Evolutionary conservation across 139 green algal genomes (phyloP).

Genomic region (Chlorella sp.): DNA sequence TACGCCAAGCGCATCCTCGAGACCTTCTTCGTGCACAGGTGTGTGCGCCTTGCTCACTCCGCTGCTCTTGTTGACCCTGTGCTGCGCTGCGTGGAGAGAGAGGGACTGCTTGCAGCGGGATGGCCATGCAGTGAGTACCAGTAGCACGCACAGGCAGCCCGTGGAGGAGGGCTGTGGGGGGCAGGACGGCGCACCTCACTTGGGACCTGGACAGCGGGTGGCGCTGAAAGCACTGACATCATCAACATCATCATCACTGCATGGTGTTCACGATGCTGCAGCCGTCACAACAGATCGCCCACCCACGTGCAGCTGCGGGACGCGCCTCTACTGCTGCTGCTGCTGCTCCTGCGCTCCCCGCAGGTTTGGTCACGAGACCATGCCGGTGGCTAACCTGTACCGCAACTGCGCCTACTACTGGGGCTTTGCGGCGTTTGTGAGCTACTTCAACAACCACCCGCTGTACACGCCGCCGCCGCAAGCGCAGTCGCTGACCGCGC

Average conservation of each 20-base stretch:
- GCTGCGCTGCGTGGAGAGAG: neutral
- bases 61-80: neutral
- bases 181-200: too few relatives aligned
- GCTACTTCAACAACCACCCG: constrained; percentile 98
- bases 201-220: too few relatives aligned
- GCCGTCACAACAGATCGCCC: too few relatives aligned
- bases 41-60: constrained; percentile 1
- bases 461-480: constrained; percentile 79
- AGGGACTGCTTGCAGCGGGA: too few relatives aligned
- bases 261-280: too few relatives aligned
- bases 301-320: neutral
- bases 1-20: constrained; percentile 95
- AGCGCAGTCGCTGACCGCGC: constrained; percentile 14
- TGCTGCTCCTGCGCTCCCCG: neutral
- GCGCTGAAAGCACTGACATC: too few relatives aligned
- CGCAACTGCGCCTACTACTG: constrained; percentile 99
- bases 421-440: constrained; percentile 79
- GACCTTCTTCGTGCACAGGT: constrained; percentile 93
- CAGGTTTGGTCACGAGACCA: constrained; percentile 90
- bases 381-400: constrained; percentile 95
- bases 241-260: too few relatives aligned
- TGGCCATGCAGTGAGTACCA: too few relatives aligned
- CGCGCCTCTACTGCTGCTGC: too few relatives aligned
- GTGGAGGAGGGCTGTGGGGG: too few relatives aligned
- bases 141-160: too few relatives aligned